phyloP scores from a whole-genome alignment of 192 early-diverging fungal species.

The Oehlia diaphana region DNA sequence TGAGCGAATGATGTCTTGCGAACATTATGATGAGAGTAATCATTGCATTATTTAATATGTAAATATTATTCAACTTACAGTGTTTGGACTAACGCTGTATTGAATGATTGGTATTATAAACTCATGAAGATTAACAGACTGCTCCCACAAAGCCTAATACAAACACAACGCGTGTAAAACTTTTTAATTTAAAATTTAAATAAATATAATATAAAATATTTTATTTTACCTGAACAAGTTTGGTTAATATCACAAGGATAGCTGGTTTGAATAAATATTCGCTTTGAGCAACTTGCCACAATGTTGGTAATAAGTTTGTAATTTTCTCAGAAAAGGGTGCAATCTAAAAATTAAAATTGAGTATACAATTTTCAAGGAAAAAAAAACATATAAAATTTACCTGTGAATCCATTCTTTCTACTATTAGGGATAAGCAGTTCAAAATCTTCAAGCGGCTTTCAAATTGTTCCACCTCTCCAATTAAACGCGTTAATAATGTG shows the following conservation, averaged over 20 bases:
- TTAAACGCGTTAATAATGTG: constrained; percentile 52
- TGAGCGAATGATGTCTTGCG: not conserved
- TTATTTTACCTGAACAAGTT: constrained; percentile 61
- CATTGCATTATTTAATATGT: not conserved
- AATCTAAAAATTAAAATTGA: constrained; percentile 47
- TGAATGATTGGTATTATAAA: constrained; percentile 76
- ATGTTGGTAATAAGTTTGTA: constrained; percentile 69
- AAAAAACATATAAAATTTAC: constrained; percentile 33
- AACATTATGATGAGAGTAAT: not conserved
- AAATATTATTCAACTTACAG: constrained; percentile 38
- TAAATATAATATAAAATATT: constrained; percentile 5
- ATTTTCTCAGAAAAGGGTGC: constrained; percentile 71
- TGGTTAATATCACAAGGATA: constrained; percentile 75
- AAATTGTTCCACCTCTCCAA: constrained; percentile 69
- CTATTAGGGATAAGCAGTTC: constrained; percentile 69
- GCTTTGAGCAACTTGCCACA: constrained; percentile 75
- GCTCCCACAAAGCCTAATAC: constrained; percentile 59
- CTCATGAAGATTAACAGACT: constrained; percentile 70
- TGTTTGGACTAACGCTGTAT: constrained; percentile 67
- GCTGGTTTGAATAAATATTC: constrained; percentile 82
- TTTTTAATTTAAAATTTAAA: not conserved
- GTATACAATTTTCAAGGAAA: not conserved
- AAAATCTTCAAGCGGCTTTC: constrained; percentile 77
- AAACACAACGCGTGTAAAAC: not conserved
- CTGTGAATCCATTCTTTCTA: constrained; percentile 73